Evolutionary conservation across 2,329 filamentous ascomycete genomes (phyloP).

Genomic region (Cercospora sojina): DNA sequence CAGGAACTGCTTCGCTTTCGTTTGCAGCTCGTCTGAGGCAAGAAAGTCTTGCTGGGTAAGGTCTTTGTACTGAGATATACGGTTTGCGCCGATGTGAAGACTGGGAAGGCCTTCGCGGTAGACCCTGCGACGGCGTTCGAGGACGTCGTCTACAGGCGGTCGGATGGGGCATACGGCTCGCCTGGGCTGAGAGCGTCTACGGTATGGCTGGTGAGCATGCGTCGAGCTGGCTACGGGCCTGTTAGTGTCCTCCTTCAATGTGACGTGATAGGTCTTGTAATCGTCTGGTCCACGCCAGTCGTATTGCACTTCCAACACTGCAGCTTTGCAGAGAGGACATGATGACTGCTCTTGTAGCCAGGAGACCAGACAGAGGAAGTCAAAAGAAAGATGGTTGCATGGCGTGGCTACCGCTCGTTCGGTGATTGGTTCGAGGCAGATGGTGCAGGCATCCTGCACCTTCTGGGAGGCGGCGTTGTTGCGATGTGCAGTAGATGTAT

Average conservation of each 20-base stretch:
- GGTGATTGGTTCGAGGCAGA: conserved; percentile 76
- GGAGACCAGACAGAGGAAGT: conserved; percentile 78
- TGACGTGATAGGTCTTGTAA: conserved; percentile 56
- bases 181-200: conserved; percentile 4
- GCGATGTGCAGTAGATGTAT: conserved; percentile 23
- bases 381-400: conserved; percentile 78
- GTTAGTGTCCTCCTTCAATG: conserved; percentile 11
- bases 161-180: not conserved
- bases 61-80: conserved; percentile 71
- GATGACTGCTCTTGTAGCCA: conserved; percentile 73
- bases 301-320: conserved; percentile 63
- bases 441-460: conserved; percentile 65
- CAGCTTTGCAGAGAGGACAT: conserved; percentile 72
- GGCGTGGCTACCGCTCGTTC: conserved; percentile 71
- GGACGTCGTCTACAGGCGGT: conserved; percentile 35
- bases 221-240: not conserved
- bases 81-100: conserved; percentile 78
- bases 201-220: conserved; percentile 1
- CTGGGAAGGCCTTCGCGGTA: conserved; percentile 74
- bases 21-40: conserved; percentile 65
- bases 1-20: conserved; percentile 76
- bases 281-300: conserved; percentile 55
- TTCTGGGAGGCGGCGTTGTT: conserved; percentile 31
- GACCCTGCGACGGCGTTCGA: conserved; percentile 66
- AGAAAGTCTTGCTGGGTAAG: conserved; percentile 67